phyloP scores from a whole-genome alignment of 106 monocot species.

The Hemerocallis citrina region DNA sequence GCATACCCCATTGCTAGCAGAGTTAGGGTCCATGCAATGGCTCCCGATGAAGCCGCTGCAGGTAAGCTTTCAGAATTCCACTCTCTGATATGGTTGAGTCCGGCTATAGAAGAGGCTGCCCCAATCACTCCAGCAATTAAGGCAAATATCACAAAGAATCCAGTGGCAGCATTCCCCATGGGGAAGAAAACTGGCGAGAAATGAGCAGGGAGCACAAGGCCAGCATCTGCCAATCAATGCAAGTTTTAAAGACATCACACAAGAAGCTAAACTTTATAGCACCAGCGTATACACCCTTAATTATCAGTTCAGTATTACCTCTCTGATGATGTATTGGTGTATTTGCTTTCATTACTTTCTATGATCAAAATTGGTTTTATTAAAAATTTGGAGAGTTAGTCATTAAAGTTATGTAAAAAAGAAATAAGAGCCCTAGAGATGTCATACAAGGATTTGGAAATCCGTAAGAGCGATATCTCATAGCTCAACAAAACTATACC shows the following conservation, averaged over 20 bases:
- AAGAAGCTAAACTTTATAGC: neutral
- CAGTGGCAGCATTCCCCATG: slow-evolving; percentile 53
- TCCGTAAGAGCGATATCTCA: neutral
- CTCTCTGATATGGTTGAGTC: slow-evolving; percentile 25
- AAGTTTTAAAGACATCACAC: neutral
- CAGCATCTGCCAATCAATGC: slow-evolving; percentile 14
- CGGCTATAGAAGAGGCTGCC: slow-evolving; percentile 47
- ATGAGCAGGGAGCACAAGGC: slow-evolving; percentile 29
- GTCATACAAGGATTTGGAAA: neutral
- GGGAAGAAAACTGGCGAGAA: slow-evolving; percentile 56
- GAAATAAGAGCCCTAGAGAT: neutral
- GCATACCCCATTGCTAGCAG: slow-evolving; percentile 56
- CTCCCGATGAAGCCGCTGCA: slow-evolving; percentile 29
- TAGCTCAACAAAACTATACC: too few relatives aligned
- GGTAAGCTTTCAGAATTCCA: slow-evolving; percentile 38
- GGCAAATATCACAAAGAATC: slow-evolving; percentile 45
- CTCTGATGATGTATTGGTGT: too few relatives aligned
- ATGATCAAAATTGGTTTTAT: too few relatives aligned
- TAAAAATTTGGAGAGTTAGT: too few relatives aligned
- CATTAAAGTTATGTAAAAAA: neutral
- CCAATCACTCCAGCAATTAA: slow-evolving; percentile 45
- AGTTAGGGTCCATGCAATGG: slow-evolving; percentile 45
- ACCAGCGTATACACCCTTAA: neutral
- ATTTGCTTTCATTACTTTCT: too few relatives aligned
- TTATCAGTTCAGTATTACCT: neutral